Conservation (phyloP, 1,284 basidiomycete species). For the Trametes hirsuta region DNA sequence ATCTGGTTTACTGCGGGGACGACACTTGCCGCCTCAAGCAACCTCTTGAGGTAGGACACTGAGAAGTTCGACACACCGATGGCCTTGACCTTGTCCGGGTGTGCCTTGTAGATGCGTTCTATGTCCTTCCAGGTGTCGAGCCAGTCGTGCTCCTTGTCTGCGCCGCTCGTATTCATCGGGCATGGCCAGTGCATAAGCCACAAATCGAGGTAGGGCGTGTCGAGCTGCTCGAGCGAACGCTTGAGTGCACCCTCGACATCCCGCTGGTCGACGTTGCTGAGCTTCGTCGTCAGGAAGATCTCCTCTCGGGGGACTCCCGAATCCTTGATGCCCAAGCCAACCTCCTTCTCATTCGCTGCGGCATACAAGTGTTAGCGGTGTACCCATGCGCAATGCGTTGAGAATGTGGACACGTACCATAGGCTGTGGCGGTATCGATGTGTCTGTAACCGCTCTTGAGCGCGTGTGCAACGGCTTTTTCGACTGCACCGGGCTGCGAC, state of each 20-base stretch:
- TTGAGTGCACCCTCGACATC: slow-evolving; percentile 69
- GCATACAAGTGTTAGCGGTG: neutral
- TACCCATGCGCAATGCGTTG: neutral
- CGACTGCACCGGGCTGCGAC: slow-evolving; percentile 64
- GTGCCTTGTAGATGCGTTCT: slow-evolving; percentile 66
- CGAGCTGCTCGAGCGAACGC: slow-evolving; percentile 69
- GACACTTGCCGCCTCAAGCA: slow-evolving; percentile 62
- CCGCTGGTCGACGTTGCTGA: slow-evolving; percentile 73
- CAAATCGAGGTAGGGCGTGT: slow-evolving; percentile 78
- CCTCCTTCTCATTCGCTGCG: slow-evolving; percentile 63
- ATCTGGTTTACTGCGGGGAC: slow-evolving; percentile 84
- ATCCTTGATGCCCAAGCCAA: slow-evolving; percentile 78
- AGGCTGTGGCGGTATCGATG: slow-evolving; percentile 67
- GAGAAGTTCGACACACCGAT: slow-evolving; percentile 82
- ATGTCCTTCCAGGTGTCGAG: slow-evolving; percentile 81
- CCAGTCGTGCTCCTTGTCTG: slow-evolving; percentile 63
- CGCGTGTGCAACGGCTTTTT: slow-evolving; percentile 73
- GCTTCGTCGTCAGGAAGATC: slow-evolving; percentile 80
- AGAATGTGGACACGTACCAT: slow-evolving; percentile 31
- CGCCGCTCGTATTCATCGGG: slow-evolving; percentile 53
- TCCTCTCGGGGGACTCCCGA: slow-evolving; percentile 69
- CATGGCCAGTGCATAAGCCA: slow-evolving; percentile 85
- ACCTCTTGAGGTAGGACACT: slow-evolving; percentile 57
- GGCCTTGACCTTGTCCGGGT: slow-evolving; percentile 71
- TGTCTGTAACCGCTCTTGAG: slow-evolving; percentile 75